Evolutionary conservation across 495 filamentous ascomycete genomes (phyloP).

Genomic region (Amniculicola lignicola): DNA sequence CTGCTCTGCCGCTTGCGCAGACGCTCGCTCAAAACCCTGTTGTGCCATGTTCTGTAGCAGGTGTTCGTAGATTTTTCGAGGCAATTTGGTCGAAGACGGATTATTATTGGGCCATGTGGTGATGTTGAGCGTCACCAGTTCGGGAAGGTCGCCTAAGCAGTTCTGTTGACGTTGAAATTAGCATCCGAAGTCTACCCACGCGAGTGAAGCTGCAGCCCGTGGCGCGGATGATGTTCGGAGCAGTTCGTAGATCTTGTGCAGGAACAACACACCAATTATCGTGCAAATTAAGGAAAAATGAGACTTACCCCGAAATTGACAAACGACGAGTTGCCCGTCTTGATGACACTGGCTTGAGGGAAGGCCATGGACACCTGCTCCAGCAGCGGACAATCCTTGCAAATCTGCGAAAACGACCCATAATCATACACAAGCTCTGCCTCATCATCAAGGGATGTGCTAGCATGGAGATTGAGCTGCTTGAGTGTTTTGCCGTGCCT

Average conservation of each 20-base stretch:
- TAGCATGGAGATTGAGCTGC: constrained; percentile 38
- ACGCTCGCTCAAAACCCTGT: constrained; percentile 30
- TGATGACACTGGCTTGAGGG: constrained; percentile 36
- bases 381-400: constrained; percentile 37
- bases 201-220: background rate
- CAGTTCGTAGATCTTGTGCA: too few relatives aligned
- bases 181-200: constrained; percentile 22
- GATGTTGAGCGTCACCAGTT: constrained; percentile 42
- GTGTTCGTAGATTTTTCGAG: constrained; percentile 38
- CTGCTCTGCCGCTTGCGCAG: constrained; percentile 4
- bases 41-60: constrained; percentile 38
- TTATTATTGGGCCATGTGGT: constrained; percentile 43
- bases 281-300: constrained; percentile 1
- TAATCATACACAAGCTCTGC: constrained; percentile 41
- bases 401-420: constrained; percentile 38
- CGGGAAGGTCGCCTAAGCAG: constrained; percentile 31
- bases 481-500: constrained; percentile 40
- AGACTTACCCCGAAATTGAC: constrained; percentile 35
- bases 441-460: constrained; percentile 12
- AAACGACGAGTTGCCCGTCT: constrained; percentile 33
- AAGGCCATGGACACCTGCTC: constrained; percentile 40
- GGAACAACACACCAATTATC: too few relatives aligned
- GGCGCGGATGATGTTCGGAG: background rate
- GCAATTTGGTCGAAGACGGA: constrained; percentile 36
- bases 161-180: constrained; percentile 30